Conservation (phyloP, 352 stramenopile species). For the Saprolegnia parasitica region DNA sequence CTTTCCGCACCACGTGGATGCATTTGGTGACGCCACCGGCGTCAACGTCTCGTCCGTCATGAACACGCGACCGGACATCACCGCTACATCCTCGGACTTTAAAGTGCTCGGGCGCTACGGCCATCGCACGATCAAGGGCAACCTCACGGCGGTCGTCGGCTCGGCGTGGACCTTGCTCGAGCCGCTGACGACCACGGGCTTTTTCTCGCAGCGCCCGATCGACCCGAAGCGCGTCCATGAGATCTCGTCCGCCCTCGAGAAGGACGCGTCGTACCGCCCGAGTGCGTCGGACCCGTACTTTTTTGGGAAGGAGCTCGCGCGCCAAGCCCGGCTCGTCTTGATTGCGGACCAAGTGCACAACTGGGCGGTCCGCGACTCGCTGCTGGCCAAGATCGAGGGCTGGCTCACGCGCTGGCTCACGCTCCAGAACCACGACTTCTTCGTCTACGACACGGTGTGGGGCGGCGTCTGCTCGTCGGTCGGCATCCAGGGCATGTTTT, state of each 20-base stretch:
- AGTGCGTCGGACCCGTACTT: conserved; percentile 70
- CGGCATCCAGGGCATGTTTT: conserved; percentile 85
- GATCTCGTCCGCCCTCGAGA: conserved; percentile 49
- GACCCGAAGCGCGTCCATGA: conserved; percentile 40
- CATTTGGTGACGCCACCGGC: conserved; percentile 34
- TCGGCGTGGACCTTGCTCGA: conserved; percentile 60
- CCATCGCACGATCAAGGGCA: conserved; percentile 73
- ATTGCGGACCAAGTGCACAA: conserved; percentile 75
- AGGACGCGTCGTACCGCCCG: conserved; percentile 66
- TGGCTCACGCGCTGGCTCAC: conserved; percentile 78
- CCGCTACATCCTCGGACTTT: conserved; percentile 31
- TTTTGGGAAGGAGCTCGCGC: conserved; percentile 82
- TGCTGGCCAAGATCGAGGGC: conserved; percentile 58
- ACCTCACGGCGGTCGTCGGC: conserved; percentile 67
- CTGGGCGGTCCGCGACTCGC: conserved; percentile 41
- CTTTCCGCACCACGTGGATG: conserved; percentile 61
- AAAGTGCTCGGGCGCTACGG: conserved; percentile 46
- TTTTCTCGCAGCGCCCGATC: conserved; percentile 36
- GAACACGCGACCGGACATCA: not conserved
- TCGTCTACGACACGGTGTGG: conserved; percentile 92
- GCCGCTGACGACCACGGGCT: conserved; percentile 46
- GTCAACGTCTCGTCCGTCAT: not conserved
- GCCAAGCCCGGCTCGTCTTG: conserved; percentile 66
- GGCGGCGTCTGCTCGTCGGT: conserved; percentile 89
- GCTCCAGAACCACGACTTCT: conserved; percentile 65